Evolutionary conservation across 768 basidiomycete genomes (phyloP).

Genomic region (Porphyrellus cyaneotinctus): DNA sequence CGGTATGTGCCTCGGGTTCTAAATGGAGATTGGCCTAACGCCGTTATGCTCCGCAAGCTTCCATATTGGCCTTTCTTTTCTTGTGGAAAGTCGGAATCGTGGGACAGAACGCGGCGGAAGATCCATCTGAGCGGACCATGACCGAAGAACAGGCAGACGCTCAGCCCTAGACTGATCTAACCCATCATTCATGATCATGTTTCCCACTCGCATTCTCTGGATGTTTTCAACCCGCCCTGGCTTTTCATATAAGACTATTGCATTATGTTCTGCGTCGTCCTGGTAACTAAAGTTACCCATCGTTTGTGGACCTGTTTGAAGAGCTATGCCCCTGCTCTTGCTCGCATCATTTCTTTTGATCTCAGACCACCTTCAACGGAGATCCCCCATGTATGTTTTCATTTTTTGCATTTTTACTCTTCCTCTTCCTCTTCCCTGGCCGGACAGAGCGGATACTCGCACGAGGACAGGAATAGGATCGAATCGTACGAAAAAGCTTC

Average conservation of each 20-base stretch:
- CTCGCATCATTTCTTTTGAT: not conserved
- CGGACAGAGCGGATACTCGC: not conserved
- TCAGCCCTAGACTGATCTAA: slow-evolving; percentile 5
- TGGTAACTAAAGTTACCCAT: not conserved
- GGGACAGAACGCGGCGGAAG: slow-evolving; percentile 24
- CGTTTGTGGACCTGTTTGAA: slow-evolving; percentile 1
- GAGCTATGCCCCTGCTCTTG: not conserved
- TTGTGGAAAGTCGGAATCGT: slow-evolving; percentile 41
- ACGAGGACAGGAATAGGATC: not conserved
- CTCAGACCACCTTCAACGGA: not conserved
- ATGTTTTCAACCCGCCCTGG: not conserved
- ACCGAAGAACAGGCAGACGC: slow-evolving; percentile 2
- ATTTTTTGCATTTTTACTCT: not conserved
- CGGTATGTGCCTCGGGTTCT: slow-evolving; percentile 33
- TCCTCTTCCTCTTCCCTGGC: not conserved
- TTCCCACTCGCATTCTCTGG: not conserved
- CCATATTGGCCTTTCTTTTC: slow-evolving; percentile 35
- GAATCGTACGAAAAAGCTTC: not conserved
- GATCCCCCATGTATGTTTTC: not conserved
- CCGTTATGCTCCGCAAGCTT: slow-evolving; percentile 13
- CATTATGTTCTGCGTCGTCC: not conserved
- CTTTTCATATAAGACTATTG: not conserved
- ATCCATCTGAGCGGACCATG: slow-evolving; percentile 24
- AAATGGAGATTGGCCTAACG: not conserved
- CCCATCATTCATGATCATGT: not conserved